Conservation (phyloP, 2,329 filamentous ascomycete genomes). For the Pseudogymnoascus sp. region DNA sequence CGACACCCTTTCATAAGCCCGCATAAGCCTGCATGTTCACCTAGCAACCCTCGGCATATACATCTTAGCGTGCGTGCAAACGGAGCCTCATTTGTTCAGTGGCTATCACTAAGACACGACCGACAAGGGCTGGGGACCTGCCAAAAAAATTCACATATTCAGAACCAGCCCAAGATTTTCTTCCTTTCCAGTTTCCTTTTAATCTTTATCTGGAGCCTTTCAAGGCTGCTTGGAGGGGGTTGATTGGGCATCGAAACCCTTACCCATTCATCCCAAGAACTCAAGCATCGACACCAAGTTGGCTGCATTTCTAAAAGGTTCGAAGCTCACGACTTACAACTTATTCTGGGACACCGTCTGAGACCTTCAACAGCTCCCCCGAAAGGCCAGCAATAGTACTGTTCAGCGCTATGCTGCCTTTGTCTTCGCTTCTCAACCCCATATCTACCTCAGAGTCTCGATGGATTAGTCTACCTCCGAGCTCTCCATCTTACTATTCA, state of each 20-base stretch:
- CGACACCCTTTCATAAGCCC: conserved; percentile 28
- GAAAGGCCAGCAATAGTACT: conserved; percentile 11
- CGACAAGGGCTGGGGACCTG: conserved; percentile 38
- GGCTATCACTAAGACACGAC: conserved; percentile 37
- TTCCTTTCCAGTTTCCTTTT: conserved; percentile 12
- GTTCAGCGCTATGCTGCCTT: conserved; percentile 49
- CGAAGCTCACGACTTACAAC: background rate
- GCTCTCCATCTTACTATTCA: conserved; percentile 27
- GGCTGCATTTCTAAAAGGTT: background rate
- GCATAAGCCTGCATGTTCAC: conserved; percentile 27
- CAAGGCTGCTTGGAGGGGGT: conserved; percentile 2
- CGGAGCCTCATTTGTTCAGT: conserved; percentile 39
- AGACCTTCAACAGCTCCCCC: background rate
- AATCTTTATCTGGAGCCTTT: conserved; percentile 13
- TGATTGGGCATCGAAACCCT: background rate
- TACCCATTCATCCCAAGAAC: background rate
- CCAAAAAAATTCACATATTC: conserved; percentile 34
- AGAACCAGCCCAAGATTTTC: conserved; percentile 6
- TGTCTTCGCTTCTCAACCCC: conserved; percentile 62
- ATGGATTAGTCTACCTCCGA: conserved; percentile 37
- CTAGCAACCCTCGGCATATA: conserved; percentile 7
- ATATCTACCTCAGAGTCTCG: conserved; percentile 30
- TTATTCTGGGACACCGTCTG: conserved; percentile 6
- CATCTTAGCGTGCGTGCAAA: conserved; percentile 18
- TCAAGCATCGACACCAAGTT: background rate